Percentiles rank a stretch among this genome's conserved stretches.
These are phyloP conservation scores for Eremothecium cymbalariae DNA, from an alignment of 1,139 yeast genomes.

Conservation along the genomic window DNA sequence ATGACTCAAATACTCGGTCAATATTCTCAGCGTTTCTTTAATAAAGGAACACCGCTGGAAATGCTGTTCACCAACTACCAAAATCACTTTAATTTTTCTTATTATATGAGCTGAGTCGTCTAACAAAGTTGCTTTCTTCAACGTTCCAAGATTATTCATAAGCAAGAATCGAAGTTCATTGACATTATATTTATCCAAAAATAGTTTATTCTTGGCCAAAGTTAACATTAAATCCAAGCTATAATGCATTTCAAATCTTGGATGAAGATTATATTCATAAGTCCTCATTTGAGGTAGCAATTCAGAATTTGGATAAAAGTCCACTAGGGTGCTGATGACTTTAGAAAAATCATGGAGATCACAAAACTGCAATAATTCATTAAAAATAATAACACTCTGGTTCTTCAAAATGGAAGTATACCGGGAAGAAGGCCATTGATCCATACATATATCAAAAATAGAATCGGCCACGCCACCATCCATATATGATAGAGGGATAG, in stretches of 20 bases:
- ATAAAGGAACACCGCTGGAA: conserved; percentile 9
- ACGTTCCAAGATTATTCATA: conserved; percentile 18
- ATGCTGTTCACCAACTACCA: conserved; percentile 13
- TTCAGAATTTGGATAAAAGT: conserved; percentile 9
- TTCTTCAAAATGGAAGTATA: conserved; percentile 19
- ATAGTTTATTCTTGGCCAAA: not conserved
- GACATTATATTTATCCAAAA: not conserved
- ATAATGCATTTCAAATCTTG: not conserved
- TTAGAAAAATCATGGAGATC: conserved; percentile 36
- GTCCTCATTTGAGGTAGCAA: not conserved
- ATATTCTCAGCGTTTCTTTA: conserved; percentile 5
- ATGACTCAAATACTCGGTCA: conserved; percentile 11
- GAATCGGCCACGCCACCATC: conserved; percentile 38
- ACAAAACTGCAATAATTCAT: conserved; percentile 34
- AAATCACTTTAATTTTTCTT: conserved; percentile 15
- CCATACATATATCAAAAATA: conserved; percentile 28
- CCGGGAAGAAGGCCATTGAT: conserved; percentile 15
- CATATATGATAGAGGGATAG: conserved; percentile 41
- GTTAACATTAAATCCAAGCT: not conserved
- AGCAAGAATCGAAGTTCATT: conserved; percentile 14
- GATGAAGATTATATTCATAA: not conserved
- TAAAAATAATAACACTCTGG: conserved; percentile 32
- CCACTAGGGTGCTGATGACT: conserved; percentile 16
- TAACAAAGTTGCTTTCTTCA: conserved; percentile 10
- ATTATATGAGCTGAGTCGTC: conserved; percentile 12